A percentile compares a stretch with the other conserved stretches of the same genome.
phyloP scores from a whole-genome alignment of 2,329 filamentous ascomycete genomes.

The Botrytis medusae region DNA sequence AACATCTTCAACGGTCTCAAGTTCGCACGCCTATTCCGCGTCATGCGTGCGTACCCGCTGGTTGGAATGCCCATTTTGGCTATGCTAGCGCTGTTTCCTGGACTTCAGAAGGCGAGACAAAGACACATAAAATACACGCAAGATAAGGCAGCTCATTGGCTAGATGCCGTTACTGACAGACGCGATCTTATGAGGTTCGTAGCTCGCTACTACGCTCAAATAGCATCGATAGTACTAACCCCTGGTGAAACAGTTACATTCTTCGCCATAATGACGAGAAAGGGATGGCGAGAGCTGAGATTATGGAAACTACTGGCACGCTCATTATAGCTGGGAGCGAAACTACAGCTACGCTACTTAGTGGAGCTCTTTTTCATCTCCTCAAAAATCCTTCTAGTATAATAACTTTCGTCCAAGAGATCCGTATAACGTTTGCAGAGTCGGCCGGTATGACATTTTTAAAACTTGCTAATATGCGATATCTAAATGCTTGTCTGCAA shows the following conservation, averaged over 20 bases:
- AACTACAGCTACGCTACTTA: background rate
- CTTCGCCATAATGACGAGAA: background rate
- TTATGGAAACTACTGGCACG: background rate
- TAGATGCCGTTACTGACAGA: background rate
- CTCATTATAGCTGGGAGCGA: background rate
- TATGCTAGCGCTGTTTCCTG: background rate
- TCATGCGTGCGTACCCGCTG: background rate
- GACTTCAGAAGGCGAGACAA: background rate
- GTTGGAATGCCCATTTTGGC: background rate
- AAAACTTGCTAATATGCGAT: background rate
- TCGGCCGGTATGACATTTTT: background rate
- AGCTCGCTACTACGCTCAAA: background rate
- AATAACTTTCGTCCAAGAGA: background rate
- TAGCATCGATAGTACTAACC: background rate
- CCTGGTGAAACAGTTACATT: background rate
- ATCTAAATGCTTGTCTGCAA: background rate
- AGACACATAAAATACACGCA: background rate
- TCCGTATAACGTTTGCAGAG: background rate
- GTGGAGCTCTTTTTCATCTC: background rate
- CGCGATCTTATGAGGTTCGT: background rate
- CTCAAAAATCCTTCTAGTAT: background rate
- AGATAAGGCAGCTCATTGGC: background rate
- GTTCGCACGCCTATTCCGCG: background rate
- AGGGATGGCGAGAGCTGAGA: background rate
- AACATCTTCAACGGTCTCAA: background rate